These are phyloP conservation scores for Staphylotrichum longicolle DNA, from an alignment of 495 filamentous ascomycete genomes.

Conservation along the genomic window DNA sequence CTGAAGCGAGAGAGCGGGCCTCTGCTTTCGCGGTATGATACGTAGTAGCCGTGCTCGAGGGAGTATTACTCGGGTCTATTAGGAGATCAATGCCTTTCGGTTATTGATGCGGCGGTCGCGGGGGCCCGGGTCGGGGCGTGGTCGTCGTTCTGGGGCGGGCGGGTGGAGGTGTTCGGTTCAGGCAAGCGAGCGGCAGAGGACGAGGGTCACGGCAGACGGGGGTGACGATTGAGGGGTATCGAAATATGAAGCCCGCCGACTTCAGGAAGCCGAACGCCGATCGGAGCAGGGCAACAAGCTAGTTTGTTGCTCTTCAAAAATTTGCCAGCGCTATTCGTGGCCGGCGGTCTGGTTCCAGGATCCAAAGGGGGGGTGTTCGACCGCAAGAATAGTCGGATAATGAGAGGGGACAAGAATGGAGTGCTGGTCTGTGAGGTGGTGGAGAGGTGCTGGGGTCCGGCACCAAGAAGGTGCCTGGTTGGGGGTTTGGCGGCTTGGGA, in stretches of 20 bases:
- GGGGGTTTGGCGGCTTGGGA: conserved; percentile 9
- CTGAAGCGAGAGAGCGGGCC: conserved; percentile 1
- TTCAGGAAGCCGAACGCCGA: no score
- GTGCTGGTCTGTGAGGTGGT: conserved; percentile 5
- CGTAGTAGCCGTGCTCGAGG: not conserved
- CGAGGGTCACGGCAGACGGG: no score
- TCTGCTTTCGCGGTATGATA: not conserved
- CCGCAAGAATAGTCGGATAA: not conserved
- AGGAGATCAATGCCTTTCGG: not conserved
- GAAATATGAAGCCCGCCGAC: no score
- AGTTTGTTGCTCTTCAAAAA: no score
- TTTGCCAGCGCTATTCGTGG: no score
- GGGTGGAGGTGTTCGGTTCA: not conserved
- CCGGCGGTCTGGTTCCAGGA: no score
- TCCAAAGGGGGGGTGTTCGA: not conserved
- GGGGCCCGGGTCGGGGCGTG: not conserved
- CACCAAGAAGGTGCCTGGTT: conserved; percentile 1
- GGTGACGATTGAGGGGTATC: no score
- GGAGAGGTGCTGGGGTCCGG: conserved; percentile 8
- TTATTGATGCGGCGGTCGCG: not conserved
- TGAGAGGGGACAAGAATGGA: conserved; percentile 9
- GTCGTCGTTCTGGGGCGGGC: not conserved
- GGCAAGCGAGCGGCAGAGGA: conserved; percentile 5
- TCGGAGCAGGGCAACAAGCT: no score
- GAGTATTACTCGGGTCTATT: not conserved